Percentiles rank a stretch among this genome's conserved stretches.
These are phyloP conservation scores for Liquidambar formosana DNA, from an alignment of 164 flowering plant genomes.

Conservation along the genomic window DNA sequence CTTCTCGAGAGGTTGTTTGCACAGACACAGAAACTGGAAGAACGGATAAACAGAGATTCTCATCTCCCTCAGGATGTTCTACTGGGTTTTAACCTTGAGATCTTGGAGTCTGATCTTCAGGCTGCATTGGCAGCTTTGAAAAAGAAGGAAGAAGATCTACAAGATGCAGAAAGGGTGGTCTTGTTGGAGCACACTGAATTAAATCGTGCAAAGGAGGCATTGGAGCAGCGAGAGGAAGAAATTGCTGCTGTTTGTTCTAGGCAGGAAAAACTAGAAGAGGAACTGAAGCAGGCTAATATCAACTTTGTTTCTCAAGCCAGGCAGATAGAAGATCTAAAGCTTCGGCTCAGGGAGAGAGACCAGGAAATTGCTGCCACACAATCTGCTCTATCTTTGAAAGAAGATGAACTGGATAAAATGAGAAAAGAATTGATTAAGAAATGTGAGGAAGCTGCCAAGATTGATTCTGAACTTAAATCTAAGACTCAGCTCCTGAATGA, in stretches of 20 bases:
- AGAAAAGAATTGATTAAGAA: slow-evolving; percentile 46
- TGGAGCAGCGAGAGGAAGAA: slow-evolving; percentile 54
- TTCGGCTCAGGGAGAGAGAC: slow-evolving; percentile 49
- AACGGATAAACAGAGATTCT: slow-evolving; percentile 48
- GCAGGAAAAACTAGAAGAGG: slow-evolving; percentile 63
- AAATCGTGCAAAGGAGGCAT: slow-evolving; percentile 51
- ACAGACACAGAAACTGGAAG: slow-evolving; percentile 81
- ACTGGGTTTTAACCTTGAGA: slow-evolving; percentile 43
- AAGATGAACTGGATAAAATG: slow-evolving; percentile 60
- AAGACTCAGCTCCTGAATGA: slow-evolving; percentile 54
- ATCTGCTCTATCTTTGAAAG: slow-evolving; percentile 47
- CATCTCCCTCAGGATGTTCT: slow-evolving; percentile 30
- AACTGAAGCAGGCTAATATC: slow-evolving; percentile 58
- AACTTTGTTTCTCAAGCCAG: slow-evolving; percentile 60
- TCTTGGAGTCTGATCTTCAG: slow-evolving; percentile 68
- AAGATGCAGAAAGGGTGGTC: slow-evolving; percentile 60
- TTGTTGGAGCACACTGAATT: slow-evolving; percentile 51
- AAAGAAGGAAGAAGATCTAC: slow-evolving; percentile 78
- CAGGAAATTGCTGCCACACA: slow-evolving; percentile 37
- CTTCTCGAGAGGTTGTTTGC: slow-evolving; percentile 81
- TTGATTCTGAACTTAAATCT: slow-evolving; percentile 41
- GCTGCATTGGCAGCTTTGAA: slow-evolving; percentile 62
- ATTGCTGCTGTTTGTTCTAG: slow-evolving; percentile 45
- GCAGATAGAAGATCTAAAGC: slow-evolving; percentile 68
- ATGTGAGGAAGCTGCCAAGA: slow-evolving; percentile 47